Evolutionary conservation across 2,329 filamentous ascomycete genomes (phyloP).

Genomic region (Talaromyces sp.): DNA sequence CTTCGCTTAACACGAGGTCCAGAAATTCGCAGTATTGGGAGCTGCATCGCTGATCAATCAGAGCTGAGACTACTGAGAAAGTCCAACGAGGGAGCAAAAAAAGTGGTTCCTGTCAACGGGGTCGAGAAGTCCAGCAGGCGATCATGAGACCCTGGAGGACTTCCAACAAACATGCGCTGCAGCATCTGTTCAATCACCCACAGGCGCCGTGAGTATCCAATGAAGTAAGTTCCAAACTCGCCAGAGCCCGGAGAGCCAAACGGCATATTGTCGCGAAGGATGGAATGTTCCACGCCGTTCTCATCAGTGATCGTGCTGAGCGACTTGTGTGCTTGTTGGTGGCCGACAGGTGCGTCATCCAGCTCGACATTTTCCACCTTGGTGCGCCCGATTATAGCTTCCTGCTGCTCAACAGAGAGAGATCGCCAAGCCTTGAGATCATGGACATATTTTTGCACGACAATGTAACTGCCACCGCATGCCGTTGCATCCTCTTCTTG

Average conservation of each 20-base stretch:
- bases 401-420: constrained; percentile 47
- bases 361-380: constrained; percentile 55
- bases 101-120: constrained; percentile 47
- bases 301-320: constrained; percentile 50
- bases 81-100: constrained; percentile 47
- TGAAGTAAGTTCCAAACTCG: constrained; percentile 55
- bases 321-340: constrained; percentile 48
- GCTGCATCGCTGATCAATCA: background rate
- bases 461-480: constrained; percentile 51
- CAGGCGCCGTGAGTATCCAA: constrained; percentile 46
- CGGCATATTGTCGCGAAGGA: constrained; percentile 56
- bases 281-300: constrained; percentile 46
- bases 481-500: constrained; percentile 33
- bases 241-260: constrained; percentile 49
- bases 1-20: background rate
- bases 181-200: constrained; percentile 57
- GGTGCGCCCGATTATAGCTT: constrained; percentile 52
- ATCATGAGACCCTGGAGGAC: constrained; percentile 51
- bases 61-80: constrained; percentile 22
- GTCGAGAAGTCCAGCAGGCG: constrained; percentile 51
- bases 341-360: constrained; percentile 43
- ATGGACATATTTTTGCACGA: constrained; percentile 56
- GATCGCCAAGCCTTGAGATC: constrained; percentile 44
- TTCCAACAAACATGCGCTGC: constrained; percentile 52
- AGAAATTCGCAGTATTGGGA: background rate